phyloP scores from a whole-genome alignment of 257 asterid species.

The Solanum piurae region DNA sequence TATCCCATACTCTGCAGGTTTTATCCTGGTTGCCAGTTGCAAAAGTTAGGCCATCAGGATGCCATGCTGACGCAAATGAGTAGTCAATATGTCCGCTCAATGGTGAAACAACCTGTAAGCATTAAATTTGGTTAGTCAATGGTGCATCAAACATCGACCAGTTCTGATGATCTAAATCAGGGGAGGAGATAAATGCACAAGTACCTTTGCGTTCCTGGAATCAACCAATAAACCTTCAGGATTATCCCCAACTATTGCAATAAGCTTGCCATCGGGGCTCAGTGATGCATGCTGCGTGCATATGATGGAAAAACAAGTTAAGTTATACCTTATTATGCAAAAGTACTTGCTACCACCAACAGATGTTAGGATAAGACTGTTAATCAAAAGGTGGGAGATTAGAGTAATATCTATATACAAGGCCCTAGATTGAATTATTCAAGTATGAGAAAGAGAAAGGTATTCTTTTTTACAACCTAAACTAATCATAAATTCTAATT shows the following conservation, averaged over 20 bases:
- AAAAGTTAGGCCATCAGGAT: conserved; percentile 68
- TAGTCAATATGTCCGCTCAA: conserved; percentile 70
- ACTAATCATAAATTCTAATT: neutral
- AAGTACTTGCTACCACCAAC: neutral
- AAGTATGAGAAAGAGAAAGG: neutral
- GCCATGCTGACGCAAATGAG: conserved; percentile 96
- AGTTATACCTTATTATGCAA: neutral
- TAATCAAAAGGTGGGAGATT: neutral
- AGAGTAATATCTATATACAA: neutral
- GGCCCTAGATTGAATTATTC: neutral
- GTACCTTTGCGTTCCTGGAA: conserved; percentile 67
- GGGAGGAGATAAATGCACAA: neutral
- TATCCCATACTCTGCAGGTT: conserved; percentile 84
- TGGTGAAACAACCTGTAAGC: conserved; percentile 41
- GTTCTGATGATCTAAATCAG: neutral
- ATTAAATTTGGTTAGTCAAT: neutral
- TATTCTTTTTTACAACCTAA: neutral
- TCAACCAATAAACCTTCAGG: conserved; percentile 69
- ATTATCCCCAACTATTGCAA: conserved; percentile 79
- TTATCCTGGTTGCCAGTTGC: conserved; percentile 98
- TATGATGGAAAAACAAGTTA: neutral
- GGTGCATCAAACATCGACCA: neutral
- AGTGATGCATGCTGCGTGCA: conserved; percentile 77
- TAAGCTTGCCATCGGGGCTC: conserved; percentile 77
- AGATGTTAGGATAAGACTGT: neutral